A percentile compares a stretch with the other conserved stretches of the same genome.
Conservation (phyloP, 441 rosid species). For the Brassica hybrid region DNA sequence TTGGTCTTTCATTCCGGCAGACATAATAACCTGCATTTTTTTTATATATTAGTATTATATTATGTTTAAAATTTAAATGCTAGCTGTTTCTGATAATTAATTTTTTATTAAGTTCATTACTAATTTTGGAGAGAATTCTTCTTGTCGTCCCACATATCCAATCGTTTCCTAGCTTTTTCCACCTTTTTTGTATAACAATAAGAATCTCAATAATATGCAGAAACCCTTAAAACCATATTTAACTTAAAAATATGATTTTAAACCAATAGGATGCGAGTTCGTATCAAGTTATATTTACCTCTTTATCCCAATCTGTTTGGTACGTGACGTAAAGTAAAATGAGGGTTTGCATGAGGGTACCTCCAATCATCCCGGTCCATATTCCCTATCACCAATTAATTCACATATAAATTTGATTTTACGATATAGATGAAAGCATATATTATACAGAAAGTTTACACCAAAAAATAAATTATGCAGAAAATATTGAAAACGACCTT, state of each 20-base stretch:
- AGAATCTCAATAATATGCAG: neutral
- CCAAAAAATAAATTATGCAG: neutral
- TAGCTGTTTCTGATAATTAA: neutral
- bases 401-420: neutral
- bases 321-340: slow-evolving; percentile 58
- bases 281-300: slow-evolving; percentile 46
- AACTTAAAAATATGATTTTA: neutral
- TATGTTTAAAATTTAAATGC: neutral
- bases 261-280: neutral
- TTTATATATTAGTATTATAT: neutral
- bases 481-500: slow-evolving; percentile 38
- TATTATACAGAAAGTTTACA: neutral
- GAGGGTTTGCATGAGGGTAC: slow-evolving; percentile 62
- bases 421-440: neutral
- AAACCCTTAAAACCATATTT: neutral
- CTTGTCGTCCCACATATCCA: slow-evolving; percentile 2
- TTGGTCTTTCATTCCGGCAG: neutral
- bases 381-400: slow-evolving; percentile 55
- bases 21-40: slow-evolving; percentile 9
- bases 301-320: slow-evolving; percentile 64
- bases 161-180: neutral
- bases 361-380: slow-evolving; percentile 80
- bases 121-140: slow-evolving; percentile 16
- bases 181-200: neutral
- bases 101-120: slow-evolving; percentile 8